A percentile compares a stretch with the other conserved stretches of the same genome.
These are phyloP conservation scores for Auricularia sp. DNA, from an alignment of 768 basidiomycete species.

Conservation along the genomic window DNA sequence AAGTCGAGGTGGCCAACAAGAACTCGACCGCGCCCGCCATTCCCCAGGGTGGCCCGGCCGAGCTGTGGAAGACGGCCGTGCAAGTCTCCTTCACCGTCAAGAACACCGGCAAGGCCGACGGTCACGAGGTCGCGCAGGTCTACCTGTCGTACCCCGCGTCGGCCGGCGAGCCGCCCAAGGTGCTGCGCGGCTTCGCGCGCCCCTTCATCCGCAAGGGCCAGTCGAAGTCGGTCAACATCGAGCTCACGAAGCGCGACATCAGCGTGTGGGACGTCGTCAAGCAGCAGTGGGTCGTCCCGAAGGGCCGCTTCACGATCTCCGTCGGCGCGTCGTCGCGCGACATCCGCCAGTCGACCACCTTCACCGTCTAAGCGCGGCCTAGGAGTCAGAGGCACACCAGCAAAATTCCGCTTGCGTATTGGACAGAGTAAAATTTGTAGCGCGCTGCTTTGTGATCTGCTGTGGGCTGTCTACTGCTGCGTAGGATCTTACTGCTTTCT, in stretches of 20 bases:
- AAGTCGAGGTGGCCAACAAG: conserved; percentile 26
- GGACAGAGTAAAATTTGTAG: no score
- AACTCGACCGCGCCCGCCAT: not conserved
- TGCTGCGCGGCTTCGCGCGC: conserved; percentile 58
- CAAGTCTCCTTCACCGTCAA: conserved; percentile 51
- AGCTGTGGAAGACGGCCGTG: conserved; percentile 56
- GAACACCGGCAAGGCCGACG: conserved; percentile 53
- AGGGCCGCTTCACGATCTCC: conserved; percentile 49
- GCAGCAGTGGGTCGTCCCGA: conserved; percentile 68
- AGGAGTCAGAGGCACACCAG: no score
- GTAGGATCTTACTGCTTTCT: no score
- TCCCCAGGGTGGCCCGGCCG: conserved; percentile 18
- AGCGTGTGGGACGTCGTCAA: conserved; percentile 65
- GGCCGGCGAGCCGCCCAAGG: conserved; percentile 58
- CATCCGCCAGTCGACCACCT: conserved; percentile 3
- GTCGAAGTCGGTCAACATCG: conserved; percentile 37
- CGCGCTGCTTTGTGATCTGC: no score
- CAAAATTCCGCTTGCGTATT: no score
- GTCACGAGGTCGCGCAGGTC: conserved; percentile 69
- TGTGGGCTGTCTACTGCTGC: no score
- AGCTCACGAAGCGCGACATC: conserved; percentile 57
- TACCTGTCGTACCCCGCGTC: conserved; percentile 59
- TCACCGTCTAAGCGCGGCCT: not conserved
- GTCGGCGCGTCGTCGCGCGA: conserved; percentile 32
- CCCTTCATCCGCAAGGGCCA: conserved; percentile 44